Evolutionary conservation across 1,284 basidiomycete species (phyloP), one percentile per base, ranked within the genome.

Genomic region (Peniophora sp.): DNA sequence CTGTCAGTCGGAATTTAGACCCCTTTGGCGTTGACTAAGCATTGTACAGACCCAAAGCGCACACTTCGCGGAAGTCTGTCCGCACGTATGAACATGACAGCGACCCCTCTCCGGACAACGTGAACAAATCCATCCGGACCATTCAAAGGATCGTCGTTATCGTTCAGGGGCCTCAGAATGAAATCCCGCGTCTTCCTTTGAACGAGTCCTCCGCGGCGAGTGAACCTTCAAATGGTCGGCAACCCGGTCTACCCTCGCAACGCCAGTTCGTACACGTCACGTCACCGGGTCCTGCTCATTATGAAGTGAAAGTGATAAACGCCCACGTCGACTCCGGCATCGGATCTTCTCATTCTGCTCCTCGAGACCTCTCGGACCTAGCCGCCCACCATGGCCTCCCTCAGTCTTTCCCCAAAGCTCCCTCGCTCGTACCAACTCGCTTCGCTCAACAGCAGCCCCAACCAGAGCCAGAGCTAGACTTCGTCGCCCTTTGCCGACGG

Each of bases 311-410:
- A 54, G 63, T 73, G 65, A 60, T 78, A 74, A 74, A 68, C 57
- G 55, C 51, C 15, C 53, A 56, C 39, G 52, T 62, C 49, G 44
- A n/a, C n/a, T 41, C 58, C 58, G 70, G 74, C 54, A 54, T 52
- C 39, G 41, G 56, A 54, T 53, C 56, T 42, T 52, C 48, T 69
- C 71, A 65, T 72, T 78, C 56, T 75, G 8, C 37, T 5, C n/a
- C 75, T 51, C 65, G 62, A 48, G 68, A 67, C 55, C 67, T 74
- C 24, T 73, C 73, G 55, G 83, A 80, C 69, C 69, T 85, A 51
- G 79, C 83, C 61, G 71, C 80, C 58, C 83, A 85, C 56, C 79
- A 86, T 85, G 85, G 83, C 68, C 79, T 88, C 59, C 85, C 85
- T 52, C 74, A 78, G 55, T 76, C 71, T 54, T 66, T 88, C 47